Conservation (phyloP, 371 early-diverging fungal species). For the Rhizopus arrhizus region DNA sequence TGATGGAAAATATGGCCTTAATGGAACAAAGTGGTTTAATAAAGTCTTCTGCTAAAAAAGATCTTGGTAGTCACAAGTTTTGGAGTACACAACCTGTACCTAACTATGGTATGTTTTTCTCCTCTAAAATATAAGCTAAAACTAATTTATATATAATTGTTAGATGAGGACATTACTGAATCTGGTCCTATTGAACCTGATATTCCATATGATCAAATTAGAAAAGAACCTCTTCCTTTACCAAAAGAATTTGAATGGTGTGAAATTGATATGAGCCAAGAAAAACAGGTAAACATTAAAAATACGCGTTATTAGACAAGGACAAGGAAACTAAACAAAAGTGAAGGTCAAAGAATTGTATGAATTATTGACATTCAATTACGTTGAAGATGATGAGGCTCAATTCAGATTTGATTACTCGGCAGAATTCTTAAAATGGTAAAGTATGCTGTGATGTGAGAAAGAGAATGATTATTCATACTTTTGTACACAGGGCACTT, state of each 20-base stretch:
- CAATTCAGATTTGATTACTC: constrained; percentile 96
- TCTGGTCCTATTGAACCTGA: constrained; percentile 86
- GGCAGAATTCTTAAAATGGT: constrained; percentile 89
- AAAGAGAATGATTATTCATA: not conserved
- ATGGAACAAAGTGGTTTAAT: constrained; percentile 34
- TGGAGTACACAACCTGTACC: constrained; percentile 98
- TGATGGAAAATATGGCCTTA: constrained; percentile 46
- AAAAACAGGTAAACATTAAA: constrained; percentile 58
- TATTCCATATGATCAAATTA: constrained; percentile 76
- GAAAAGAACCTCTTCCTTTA: constrained; percentile 80
- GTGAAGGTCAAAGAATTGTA: constrained; percentile 83
- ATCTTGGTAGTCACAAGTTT: constrained; percentile 79
- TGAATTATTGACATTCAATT: constrained; percentile 83
- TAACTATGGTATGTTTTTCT: constrained; percentile 55
- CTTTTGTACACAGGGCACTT: constrained; percentile 67
- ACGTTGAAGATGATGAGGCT: constrained; percentile 95
- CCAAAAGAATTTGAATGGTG: constrained; percentile 92
- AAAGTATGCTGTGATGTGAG: constrained; percentile 12
- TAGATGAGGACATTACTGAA: constrained; percentile 67
- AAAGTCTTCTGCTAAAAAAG: constrained; percentile 38
- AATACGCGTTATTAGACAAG: no score
- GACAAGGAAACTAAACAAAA: not conserved
- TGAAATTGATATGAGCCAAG: constrained; percentile 77
- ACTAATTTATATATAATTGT: not conserved
- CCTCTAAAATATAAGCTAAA: not conserved